phyloP scores from a whole-genome alignment of 768 basidiomycete genomes.

The Tylopilus intermedius region DNA sequence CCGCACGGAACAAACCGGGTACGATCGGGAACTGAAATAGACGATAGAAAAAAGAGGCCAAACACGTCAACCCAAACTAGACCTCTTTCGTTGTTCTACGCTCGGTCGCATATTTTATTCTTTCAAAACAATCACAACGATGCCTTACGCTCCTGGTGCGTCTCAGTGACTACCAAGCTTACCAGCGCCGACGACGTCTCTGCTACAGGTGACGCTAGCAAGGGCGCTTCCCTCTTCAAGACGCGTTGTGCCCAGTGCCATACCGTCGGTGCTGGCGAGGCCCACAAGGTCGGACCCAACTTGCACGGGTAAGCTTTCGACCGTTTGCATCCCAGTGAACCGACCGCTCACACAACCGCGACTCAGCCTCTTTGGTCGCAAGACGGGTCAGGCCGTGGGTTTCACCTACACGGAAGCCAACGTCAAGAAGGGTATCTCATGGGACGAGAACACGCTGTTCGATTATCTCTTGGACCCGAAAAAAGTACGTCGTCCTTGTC shows the following conservation, averaged over 20 bases:
- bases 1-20: conserved; percentile 27
- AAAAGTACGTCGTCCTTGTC: conserved; percentile 52
- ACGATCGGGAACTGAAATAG: conserved; percentile 24
- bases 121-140: conserved; percentile 15
- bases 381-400: conserved; percentile 79
- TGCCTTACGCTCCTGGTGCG: conserved; percentile 44
- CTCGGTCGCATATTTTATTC: conserved; percentile 3
- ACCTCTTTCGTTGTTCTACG: conserved; percentile 2
- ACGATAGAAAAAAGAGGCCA: conserved; percentile 12
- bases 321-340: neutral
- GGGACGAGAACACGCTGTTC: conserved; percentile 87
- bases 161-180: neutral
- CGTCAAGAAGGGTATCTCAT: conserved; percentile 86
- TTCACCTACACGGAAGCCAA: conserved; percentile 95
- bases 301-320: conserved; percentile 69
- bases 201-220: conserved; percentile 67
- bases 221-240: conserved; percentile 96
- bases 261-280: conserved; percentile 71
- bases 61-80: neutral
- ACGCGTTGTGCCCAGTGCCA: conserved; percentile 95
- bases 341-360: neutral
- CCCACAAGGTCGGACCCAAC: conserved; percentile 92
- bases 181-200: neutral
- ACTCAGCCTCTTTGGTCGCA: conserved; percentile 73
- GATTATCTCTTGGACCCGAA: conserved; percentile 97